phyloP scores from a whole-genome alignment of 495 filamentous ascomycete genomes.

The Annulohypoxylon moriforme region DNA sequence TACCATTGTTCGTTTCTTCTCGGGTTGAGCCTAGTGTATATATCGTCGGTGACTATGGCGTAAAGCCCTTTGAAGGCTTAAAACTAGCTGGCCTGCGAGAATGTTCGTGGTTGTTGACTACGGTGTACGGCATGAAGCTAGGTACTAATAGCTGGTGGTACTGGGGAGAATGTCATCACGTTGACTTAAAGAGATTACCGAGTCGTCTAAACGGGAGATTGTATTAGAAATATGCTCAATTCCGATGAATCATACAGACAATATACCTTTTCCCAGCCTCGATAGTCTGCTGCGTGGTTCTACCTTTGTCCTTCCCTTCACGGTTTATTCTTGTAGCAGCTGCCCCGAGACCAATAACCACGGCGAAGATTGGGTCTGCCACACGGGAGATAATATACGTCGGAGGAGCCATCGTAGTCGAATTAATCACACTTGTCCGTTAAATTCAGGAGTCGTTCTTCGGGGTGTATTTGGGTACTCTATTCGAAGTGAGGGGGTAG shows the following conservation, averaged over 20 bases:
- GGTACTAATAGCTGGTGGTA: background rate
- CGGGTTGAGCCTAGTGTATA: background rate
- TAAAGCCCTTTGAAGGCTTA: background rate
- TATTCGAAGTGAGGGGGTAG: background rate
- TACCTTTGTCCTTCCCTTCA: slow-evolving; percentile 80
- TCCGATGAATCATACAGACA: background rate
- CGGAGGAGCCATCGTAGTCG: slow-evolving; percentile 59
- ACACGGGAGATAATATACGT: slow-evolving; percentile 71
- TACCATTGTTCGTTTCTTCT: background rate
- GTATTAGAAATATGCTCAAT: slow-evolving; percentile 10
- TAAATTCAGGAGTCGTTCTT: background rate
- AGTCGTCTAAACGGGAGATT: slow-evolving; percentile 25
- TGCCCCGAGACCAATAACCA: slow-evolving; percentile 77
- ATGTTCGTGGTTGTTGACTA: background rate
- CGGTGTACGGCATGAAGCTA: too few species aligned
- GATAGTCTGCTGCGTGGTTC: slow-evolving; percentile 62
- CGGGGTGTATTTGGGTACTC: background rate
- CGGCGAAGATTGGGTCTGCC: slow-evolving; percentile 87
- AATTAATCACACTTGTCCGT: background rate
- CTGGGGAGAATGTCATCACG: slow-evolving; percentile 8
- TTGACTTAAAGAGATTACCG: slow-evolving; percentile 17
- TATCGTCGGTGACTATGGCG: background rate
- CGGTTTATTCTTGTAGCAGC: slow-evolving; percentile 78
- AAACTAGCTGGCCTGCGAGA: background rate
- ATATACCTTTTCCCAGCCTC: slow-evolving; percentile 60